These are phyloP conservation scores for Cercophora newfieldiana DNA, from an alignment of 495 filamentous ascomycete species.

Conservation along the genomic window DNA sequence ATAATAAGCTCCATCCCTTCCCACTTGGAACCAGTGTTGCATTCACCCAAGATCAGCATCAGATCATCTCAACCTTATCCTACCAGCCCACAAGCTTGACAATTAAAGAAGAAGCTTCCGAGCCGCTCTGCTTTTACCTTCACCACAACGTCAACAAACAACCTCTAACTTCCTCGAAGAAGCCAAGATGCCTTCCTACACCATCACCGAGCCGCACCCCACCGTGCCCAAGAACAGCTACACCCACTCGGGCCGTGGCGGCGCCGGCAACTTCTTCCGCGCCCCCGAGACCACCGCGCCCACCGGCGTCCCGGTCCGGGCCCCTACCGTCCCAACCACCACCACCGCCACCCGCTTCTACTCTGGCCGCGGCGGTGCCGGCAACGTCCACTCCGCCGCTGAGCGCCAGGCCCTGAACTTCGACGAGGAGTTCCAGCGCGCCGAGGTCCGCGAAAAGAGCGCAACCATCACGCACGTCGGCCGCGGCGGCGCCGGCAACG, in stretches of 20 bases:
- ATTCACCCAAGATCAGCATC: conserved; percentile 1
- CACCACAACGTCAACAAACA: conserved; percentile 23
- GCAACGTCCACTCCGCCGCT: conserved; percentile 70
- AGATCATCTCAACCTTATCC: neutral
- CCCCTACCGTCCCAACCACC: conserved; percentile 22
- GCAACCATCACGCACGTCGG: conserved; percentile 71
- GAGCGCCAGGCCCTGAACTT: conserved; percentile 79
- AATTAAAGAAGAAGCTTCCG: neutral
- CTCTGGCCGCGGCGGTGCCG: conserved; percentile 84
- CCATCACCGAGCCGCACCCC: conserved; percentile 79
- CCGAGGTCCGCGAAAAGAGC: conserved; percentile 58
- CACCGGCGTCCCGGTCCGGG: conserved; percentile 36
- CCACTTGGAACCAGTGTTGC: conserved; percentile 5
- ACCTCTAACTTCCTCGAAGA: conserved; percentile 3
- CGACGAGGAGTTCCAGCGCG: conserved; percentile 82
- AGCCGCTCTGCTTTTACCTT: neutral
- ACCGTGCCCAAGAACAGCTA: conserved; percentile 63
- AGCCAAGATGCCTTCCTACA: conserved; percentile 52
- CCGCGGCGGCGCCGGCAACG: conserved; percentile 86
- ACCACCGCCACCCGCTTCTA: conserved; percentile 61
- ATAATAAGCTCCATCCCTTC: conserved; percentile 22
- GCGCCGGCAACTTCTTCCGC: conserved; percentile 82
- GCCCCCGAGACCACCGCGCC: conserved; percentile 60
- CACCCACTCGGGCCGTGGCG: conserved; percentile 80
- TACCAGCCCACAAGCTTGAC: neutral